Percentiles rank a stretch among this genome's conserved stretches.
These are phyloP conservation scores for Scytalidium lignicola DNA, from an alignment of 2,329 filamentous ascomycete genomes.

Conservation along the genomic window DNA sequence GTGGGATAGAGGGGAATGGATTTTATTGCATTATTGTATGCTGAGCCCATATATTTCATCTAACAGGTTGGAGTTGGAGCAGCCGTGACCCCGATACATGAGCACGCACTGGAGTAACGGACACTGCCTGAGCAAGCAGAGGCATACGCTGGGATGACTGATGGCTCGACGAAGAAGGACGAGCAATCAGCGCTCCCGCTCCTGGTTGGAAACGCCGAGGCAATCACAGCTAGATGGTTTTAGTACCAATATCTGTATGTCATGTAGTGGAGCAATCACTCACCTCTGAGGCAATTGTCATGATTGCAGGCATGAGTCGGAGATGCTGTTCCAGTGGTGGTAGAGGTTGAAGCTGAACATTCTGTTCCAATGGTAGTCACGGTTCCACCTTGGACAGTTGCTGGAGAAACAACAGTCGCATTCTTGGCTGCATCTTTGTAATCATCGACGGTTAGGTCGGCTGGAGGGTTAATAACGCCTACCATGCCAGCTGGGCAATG, in stretches of 20 bases:
- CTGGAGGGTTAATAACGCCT: slow-evolving; percentile 35
- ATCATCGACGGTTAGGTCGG: slow-evolving; percentile 6
- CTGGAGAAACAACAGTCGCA: slow-evolving; percentile 6
- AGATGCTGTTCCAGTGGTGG: slow-evolving; percentile 25
- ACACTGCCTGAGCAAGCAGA: slow-evolving; percentile 1
- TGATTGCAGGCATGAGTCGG: background rate
- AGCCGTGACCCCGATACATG: slow-evolving; percentile 4
- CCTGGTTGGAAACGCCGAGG: slow-evolving; percentile 1
- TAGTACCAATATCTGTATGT: background rate
- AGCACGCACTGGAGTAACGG: slow-evolving; percentile 5
- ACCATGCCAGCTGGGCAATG: slow-evolving; percentile 39
- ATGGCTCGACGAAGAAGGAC: background rate
- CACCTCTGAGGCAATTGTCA: background rate
- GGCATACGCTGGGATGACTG: slow-evolving; percentile 5
- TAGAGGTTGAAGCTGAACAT: slow-evolving; percentile 12
- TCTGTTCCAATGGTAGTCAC: slow-evolving; percentile 2
- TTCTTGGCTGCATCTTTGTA: slow-evolving; percentile 8
- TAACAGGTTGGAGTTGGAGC: slow-evolving; percentile 2
- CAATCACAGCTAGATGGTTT: slow-evolving; percentile 1
- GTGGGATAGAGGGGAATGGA: too few species aligned
- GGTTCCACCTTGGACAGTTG: slow-evolving; percentile 9
- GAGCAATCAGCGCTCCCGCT: slow-evolving; percentile 3
- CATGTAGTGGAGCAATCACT: background rate
- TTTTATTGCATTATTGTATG: background rate
- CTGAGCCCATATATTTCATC: background rate